Conservation (phyloP, 2,329 filamentous ascomycete genomes). For the Atkinsonella texensis region DNA sequence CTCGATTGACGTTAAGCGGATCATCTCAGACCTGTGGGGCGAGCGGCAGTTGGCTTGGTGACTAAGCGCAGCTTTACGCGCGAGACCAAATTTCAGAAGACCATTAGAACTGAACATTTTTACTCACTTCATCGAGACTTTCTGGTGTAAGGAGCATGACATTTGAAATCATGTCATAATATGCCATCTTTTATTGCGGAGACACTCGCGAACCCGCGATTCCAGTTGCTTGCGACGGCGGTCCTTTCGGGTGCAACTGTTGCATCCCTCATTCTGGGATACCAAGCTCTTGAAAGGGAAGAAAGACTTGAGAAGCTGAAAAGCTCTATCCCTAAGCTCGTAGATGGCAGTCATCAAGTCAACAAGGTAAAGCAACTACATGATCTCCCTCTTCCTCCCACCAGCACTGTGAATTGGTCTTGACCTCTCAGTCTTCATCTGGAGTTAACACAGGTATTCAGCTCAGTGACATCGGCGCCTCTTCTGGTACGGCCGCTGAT, state of each 20-base stretch:
- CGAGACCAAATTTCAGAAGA: not conserved
- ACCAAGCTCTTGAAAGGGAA: slow-evolving; percentile 45
- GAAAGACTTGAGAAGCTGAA: slow-evolving; percentile 46
- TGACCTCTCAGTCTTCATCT: not conserved
- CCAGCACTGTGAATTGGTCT: not conserved
- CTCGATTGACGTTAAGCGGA: not conserved
- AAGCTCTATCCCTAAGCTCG: slow-evolving; percentile 38
- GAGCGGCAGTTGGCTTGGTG: not conserved
- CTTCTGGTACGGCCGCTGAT: slow-evolving; percentile 33
- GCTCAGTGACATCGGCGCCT: slow-evolving; percentile 50
- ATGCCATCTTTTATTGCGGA: slow-evolving; percentile 35
- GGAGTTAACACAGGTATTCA: slow-evolving; percentile 17
- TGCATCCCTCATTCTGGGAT: slow-evolving; percentile 48
- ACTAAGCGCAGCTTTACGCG: slow-evolving; percentile 2
- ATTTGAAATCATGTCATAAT: slow-evolving; percentile 8
- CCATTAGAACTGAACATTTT: not conserved
- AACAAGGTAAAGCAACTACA: slow-evolving; percentile 10
- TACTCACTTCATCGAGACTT: not conserved
- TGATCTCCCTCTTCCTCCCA: too few relatives aligned
- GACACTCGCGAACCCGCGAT: slow-evolving; percentile 30
- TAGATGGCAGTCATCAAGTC: slow-evolving; percentile 10
- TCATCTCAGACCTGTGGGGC: not conserved
- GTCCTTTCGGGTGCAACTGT: slow-evolving; percentile 50
- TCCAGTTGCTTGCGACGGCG: slow-evolving; percentile 61
- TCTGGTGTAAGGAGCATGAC: not conserved